Evolutionary conservation across 225 moss, liverwort and hornwort species (phyloP).

Genomic region (Polytrichum formosum): DNA sequence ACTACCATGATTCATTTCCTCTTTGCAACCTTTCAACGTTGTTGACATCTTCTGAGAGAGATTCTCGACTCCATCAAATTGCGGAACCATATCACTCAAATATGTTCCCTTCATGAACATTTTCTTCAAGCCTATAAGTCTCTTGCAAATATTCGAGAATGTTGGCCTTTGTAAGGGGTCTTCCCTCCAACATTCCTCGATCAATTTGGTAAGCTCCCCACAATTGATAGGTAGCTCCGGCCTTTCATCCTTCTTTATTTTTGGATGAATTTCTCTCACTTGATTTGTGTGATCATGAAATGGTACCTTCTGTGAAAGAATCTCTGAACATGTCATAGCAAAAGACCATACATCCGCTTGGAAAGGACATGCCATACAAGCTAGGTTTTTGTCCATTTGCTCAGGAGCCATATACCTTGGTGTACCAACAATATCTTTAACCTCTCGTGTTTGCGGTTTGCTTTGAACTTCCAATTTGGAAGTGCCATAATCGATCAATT

Average conservation of each 20-base stretch:
- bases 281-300: neutral
- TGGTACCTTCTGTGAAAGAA: slow-evolving; percentile 29
- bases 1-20: no score
- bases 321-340: slow-evolving; percentile 24
- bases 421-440: neutral
- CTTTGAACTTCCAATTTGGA: slow-evolving; percentile 15
- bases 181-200: neutral
- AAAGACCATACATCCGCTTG: slow-evolving; percentile 44
- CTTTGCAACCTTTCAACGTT: no score
- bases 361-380: neutral
- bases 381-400: neutral
- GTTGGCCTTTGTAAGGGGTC: neutral
- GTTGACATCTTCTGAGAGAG: neutral
- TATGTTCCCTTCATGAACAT: neutral
- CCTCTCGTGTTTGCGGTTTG: neutral
- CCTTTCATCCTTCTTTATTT: neutral
- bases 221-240: neutral
- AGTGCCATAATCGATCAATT: slow-evolving; percentile 36
- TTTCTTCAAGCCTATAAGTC: neutral
- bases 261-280: neutral
- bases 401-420: slow-evolving; percentile 26
- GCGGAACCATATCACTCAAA: neutral
- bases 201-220: neutral
- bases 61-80: neutral
- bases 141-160: neutral